phyloP scores from a whole-genome alignment of 345 rosid genomes.

The Pistacia integerrima region DNA sequence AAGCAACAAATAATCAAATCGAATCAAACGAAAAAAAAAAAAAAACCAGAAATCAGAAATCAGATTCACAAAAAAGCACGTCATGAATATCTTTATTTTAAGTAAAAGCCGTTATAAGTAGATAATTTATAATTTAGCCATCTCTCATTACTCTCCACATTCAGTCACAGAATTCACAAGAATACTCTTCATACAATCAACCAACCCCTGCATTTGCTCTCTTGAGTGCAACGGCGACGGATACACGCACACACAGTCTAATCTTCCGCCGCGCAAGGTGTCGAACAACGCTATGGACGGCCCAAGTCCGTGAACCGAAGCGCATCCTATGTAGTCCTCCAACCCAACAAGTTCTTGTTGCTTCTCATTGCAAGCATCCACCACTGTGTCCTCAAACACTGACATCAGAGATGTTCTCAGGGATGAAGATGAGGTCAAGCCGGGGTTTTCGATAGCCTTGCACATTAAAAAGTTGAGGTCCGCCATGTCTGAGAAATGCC shows the following conservation, averaged over 20 bases:
- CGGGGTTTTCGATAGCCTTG: constrained; percentile 54
- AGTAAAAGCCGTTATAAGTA: no score
- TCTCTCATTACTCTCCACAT: not conserved
- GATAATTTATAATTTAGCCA: no score
- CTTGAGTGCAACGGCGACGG: constrained; percentile 59
- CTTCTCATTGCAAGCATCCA: constrained; percentile 30
- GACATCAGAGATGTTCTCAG: constrained; percentile 45
- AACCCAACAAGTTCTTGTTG: constrained; percentile 26
- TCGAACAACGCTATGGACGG: constrained; percentile 51
- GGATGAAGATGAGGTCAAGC: constrained; percentile 44
- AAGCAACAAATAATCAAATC: no score
- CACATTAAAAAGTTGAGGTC: constrained; percentile 59
- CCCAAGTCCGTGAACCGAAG: constrained; percentile 54
- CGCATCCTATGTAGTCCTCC: constrained; percentile 53
- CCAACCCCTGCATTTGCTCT: constrained; percentile 43
- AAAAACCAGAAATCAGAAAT: no score
- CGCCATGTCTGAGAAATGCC: constrained; percentile 53
- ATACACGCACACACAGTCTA: constrained; percentile 49
- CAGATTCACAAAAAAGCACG: no score
- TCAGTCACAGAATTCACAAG: constrained; percentile 30
- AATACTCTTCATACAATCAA: constrained; percentile 39
- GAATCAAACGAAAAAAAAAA: no score
- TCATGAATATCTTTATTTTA: no score
- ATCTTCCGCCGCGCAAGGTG: constrained; percentile 41
- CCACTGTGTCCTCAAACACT: constrained; percentile 47